These are phyloP conservation scores for Entelexis sorbosivorans DNA, from an alignment of 1,139 yeast genomes.

Conservation along the genomic window DNA sequence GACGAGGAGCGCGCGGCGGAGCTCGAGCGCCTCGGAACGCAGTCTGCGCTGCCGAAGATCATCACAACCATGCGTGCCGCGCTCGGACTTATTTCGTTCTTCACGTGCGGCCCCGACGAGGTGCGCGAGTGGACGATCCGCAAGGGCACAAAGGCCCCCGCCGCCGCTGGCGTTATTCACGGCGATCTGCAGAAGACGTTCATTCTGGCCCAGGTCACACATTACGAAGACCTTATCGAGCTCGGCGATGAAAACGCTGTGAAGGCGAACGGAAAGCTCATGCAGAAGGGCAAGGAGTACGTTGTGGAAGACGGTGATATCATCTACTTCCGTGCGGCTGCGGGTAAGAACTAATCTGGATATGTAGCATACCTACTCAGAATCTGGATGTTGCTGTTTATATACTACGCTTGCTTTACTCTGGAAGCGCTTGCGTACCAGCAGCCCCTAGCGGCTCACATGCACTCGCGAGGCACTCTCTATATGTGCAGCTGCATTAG, in stretches of 20 bases:
- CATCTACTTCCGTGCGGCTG: constrained; percentile 90
- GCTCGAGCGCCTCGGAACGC: constrained; percentile 74
- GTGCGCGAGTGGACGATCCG: constrained; percentile 89
- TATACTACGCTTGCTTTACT: too few relatives aligned
- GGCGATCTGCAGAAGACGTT: constrained; percentile 78
- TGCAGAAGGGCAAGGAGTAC: constrained; percentile 94
- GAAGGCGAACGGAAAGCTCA: constrained; percentile 85
- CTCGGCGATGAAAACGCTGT: constrained; percentile 74
- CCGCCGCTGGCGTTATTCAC: constrained; percentile 91
- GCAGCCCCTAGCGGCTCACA: too few relatives aligned
- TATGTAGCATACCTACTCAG: not conserved
- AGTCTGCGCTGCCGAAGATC: constrained; percentile 80
- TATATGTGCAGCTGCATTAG: too few relatives aligned
- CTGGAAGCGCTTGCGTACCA: too few relatives aligned
- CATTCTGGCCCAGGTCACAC: constrained; percentile 76
- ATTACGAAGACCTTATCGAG: constrained; percentile 74
- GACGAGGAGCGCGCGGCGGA: constrained; percentile 90
- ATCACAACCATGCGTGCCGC: constrained; percentile 58
- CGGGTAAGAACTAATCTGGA: constrained; percentile 58
- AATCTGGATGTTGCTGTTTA: not conserved
- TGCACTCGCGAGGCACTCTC: too few relatives aligned
- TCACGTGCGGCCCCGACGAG: constrained; percentile 84
- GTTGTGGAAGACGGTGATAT: constrained; percentile 87
- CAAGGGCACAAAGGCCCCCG: constrained; percentile 68
- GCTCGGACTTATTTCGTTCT: constrained; percentile 66